These are phyloP conservation scores for Diutina siamensis DNA, from an alignment of 1,139 yeast species.

Conservation along the genomic window DNA sequence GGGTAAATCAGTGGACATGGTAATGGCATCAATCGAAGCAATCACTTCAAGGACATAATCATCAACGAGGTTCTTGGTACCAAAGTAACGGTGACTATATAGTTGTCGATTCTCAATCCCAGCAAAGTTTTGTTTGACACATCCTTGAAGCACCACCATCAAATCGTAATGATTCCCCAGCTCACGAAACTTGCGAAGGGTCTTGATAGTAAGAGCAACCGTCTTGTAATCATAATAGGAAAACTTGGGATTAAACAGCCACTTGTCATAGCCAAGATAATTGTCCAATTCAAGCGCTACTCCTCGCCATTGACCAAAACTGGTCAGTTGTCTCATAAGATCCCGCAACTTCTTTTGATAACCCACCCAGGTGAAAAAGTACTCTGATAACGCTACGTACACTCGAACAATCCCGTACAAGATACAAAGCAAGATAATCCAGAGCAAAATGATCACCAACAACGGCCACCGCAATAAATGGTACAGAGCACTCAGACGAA, in stretches of 20 bases:
- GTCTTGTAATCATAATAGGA: constrained; percentile 62
- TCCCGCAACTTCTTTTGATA: constrained; percentile 38
- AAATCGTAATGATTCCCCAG: constrained; percentile 32
- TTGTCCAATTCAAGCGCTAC: constrained; percentile 50
- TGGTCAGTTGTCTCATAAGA: constrained; percentile 33
- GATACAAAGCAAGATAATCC: constrained; percentile 42
- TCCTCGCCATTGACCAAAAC: constrained; percentile 51
- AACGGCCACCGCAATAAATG: constrained; percentile 57
- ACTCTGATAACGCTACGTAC: constrained; percentile 56
- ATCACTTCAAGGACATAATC: constrained; percentile 45
- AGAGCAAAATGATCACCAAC: constrained; percentile 34
- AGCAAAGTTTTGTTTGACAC: constrained; percentile 64
- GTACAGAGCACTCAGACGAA: constrained; percentile 38
- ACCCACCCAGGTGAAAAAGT: constrained; percentile 49
- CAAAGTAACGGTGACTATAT: constrained; percentile 66
- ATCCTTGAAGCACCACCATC: constrained; percentile 48
- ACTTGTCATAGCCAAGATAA: constrained; percentile 45
- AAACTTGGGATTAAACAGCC: constrained; percentile 54
- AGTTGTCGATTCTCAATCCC: constrained; percentile 66
- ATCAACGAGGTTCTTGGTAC: constrained; percentile 54
- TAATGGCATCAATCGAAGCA: constrained; percentile 33
- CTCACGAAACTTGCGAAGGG: constrained; percentile 27
- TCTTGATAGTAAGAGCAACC: constrained; percentile 36
- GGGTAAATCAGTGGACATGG: constrained; percentile 24
- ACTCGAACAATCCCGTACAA: constrained; percentile 44